Evolutionary conservation across 805 yeast genomes (phyloP).

Genomic region (Candida caryicola): DNA sequence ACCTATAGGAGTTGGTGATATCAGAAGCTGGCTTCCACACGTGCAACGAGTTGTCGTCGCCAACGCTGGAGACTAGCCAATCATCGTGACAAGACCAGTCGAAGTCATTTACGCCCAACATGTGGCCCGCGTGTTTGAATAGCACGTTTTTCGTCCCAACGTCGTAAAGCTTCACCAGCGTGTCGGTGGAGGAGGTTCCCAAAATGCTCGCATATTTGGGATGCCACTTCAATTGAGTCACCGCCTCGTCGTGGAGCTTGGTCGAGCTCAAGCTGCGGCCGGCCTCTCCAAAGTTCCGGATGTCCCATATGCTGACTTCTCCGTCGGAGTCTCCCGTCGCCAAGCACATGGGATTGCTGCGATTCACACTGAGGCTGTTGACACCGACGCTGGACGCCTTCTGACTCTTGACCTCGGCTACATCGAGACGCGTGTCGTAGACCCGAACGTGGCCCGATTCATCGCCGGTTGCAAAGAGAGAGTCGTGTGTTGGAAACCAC

Average conservation of each 20-base stretch:
- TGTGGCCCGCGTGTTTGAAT: constrained; percentile 83
- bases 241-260: constrained; percentile 48
- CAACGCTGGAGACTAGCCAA: constrained; percentile 70
- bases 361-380: constrained; percentile 61
- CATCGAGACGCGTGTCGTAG: constrained; percentile 49
- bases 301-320: constrained; percentile 58
- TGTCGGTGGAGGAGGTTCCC: constrained; percentile 66
- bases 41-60: constrained; percentile 85
- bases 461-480: constrained; percentile 62
- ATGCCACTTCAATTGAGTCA: constrained; percentile 75
- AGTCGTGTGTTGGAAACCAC: constrained; percentile 64
- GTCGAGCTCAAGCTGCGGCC: constrained; percentile 11
- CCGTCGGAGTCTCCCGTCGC: constrained; percentile 71
- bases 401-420: constrained; percentile 1
- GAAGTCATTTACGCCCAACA: constrained; percentile 80
- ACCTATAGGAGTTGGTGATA: neutral
- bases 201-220: constrained; percentile 51
- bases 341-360: constrained; percentile 51
- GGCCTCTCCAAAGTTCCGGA: constrained; percentile 37
- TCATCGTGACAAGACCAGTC: constrained; percentile 76
- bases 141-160: constrained; percentile 30
- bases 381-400: constrained; percentile 34
- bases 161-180: constrained; percentile 63
- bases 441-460: constrained; percentile 55
- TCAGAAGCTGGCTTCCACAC: constrained; percentile 66